Conservation (phyloP, 768 basidiomycete species). For the Tricholoma bakamatsutake region DNA sequence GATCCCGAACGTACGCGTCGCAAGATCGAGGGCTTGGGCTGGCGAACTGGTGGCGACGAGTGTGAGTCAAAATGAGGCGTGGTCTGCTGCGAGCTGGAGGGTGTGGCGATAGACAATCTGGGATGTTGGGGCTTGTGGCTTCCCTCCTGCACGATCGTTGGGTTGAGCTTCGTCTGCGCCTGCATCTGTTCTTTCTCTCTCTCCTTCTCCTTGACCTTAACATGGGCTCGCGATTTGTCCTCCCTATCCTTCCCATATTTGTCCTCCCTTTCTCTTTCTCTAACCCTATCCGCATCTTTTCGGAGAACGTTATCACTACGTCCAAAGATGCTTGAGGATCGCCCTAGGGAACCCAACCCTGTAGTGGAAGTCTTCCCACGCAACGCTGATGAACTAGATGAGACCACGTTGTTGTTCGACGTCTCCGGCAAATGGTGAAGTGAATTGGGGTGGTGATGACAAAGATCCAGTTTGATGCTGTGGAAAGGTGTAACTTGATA, state of each 20-base stretch:
- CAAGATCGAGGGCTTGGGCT: constrained; percentile 18
- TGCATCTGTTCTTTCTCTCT: constrained; percentile 2
- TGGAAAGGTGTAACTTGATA: constrained; percentile 5
- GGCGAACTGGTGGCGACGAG: constrained; percentile 5
- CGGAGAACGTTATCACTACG: constrained; percentile 10
- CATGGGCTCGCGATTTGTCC: constrained; percentile 18
- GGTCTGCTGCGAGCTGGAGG: constrained; percentile 9
- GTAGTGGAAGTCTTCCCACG: constrained; percentile 15
- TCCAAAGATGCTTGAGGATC: constrained; percentile 16
- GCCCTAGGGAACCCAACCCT: constrained; percentile 15
- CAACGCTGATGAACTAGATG: constrained; percentile 2
- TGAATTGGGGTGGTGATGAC: constrained; percentile 7
- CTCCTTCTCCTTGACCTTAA: constrained; percentile 16
- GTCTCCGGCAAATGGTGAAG: background rate
- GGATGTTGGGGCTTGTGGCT: constrained; percentile 20
- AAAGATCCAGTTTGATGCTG: background rate
- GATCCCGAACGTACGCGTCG: constrained; percentile 30
- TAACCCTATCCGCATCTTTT: constrained; percentile 10
- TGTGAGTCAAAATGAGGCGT: background rate
- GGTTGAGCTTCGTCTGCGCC: background rate
- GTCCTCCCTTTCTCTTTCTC: constrained; percentile 15
- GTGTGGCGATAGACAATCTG: constrained; percentile 24
- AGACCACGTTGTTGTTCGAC: background rate
- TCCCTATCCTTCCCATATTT: constrained; percentile 13
- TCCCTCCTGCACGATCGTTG: background rate